These are phyloP conservation scores for Flaveria robusta DNA, from an alignment of 129 eudicot species.

Conservation along the genomic window DNA sequence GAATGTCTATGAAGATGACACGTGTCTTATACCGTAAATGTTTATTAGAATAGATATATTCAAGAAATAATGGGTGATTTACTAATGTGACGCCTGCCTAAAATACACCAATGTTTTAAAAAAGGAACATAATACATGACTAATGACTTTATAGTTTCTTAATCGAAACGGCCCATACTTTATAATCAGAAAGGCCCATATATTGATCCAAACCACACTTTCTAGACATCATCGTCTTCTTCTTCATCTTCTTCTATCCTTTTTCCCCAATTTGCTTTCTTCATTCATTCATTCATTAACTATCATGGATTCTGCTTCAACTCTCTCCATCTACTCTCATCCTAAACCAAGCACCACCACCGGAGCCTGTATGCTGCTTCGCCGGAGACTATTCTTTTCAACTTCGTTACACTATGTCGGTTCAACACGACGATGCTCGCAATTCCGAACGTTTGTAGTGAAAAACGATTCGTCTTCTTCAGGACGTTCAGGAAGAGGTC, in stretches of 20 bases:
- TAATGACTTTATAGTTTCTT: too few relatives aligned
- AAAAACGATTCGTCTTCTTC: slow-evolving; percentile 47
- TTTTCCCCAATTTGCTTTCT: neutral
- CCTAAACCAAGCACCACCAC: slow-evolving; percentile 40
- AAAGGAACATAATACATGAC: too few relatives aligned
- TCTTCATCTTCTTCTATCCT: slow-evolving; percentile 7
- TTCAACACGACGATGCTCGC: slow-evolving; percentile 28
- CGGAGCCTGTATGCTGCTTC: slow-evolving; percentile 12
- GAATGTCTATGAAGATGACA: too few relatives aligned
- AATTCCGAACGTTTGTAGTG: slow-evolving; percentile 21
- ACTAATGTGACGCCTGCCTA: too few relatives aligned
- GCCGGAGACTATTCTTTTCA: slow-evolving; percentile 25
- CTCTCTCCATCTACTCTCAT: slow-evolving; percentile 48
- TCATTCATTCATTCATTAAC: slow-evolving; percentile 1
- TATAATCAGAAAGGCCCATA: slow-evolving; percentile 9
- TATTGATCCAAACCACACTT: slow-evolving; percentile 7
- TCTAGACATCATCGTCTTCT: slow-evolving; percentile 8
- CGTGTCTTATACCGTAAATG: too few relatives aligned
- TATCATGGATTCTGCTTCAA: slow-evolving; percentile 48
- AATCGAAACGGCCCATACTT: slow-evolving; percentile 1
- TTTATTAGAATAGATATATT: too few relatives aligned
- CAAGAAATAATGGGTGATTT: too few relatives aligned
- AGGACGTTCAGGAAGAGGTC: slow-evolving; percentile 42
- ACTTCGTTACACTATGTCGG: slow-evolving; percentile 12
- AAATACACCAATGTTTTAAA: too few relatives aligned